phyloP scores from a whole-genome alignment of 768 basidiomycete genomes.

The Mycena galopus region DNA sequence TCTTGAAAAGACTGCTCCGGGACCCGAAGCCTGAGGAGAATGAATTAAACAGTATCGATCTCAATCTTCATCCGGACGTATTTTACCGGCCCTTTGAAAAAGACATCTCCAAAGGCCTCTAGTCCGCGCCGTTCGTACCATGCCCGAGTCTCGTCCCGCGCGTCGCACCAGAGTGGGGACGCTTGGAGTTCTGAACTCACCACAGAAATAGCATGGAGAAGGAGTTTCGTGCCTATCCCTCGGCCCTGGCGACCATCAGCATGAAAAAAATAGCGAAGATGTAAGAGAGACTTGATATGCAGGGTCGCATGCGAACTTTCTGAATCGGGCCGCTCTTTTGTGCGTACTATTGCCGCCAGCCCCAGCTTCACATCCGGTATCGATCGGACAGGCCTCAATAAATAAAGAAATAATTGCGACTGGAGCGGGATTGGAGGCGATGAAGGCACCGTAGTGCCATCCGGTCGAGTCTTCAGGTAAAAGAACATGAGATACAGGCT shows the following conservation, averaged over 20 bases:
- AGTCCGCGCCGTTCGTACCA: slow-evolving; percentile 72
- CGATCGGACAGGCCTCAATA: slow-evolving; percentile 55
- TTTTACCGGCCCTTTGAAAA: slow-evolving; percentile 67
- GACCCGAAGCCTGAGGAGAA: no score
- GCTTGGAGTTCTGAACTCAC: slow-evolving; percentile 57
- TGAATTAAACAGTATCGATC: slow-evolving; percentile 14
- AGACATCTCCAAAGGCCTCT: slow-evolving; percentile 59
- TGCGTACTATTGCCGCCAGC: slow-evolving; percentile 22
- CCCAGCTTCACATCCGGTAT: slow-evolving; percentile 37
- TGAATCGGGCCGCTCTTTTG: slow-evolving; percentile 57
- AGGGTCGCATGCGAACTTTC: slow-evolving; percentile 72
- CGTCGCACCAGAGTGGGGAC: slow-evolving; percentile 70
- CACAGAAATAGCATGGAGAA: slow-evolving; percentile 55
- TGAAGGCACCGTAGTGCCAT: slow-evolving; percentile 69
- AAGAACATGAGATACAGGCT: slow-evolving; percentile 60
- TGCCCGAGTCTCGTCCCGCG: slow-evolving; percentile 54
- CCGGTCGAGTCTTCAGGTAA: slow-evolving; percentile 66
- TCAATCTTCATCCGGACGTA: slow-evolving; percentile 68
- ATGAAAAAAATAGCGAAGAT: background rate
- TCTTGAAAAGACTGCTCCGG: no score
- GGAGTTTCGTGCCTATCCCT: slow-evolving; percentile 65
- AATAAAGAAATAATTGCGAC: slow-evolving; percentile 72
- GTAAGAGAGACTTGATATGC: slow-evolving; percentile 47
- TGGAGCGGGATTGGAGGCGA: slow-evolving; percentile 49
- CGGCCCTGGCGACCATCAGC: slow-evolving; percentile 48